Evolutionary conservation across 352 stramenopile species (phyloP), one percentile per base, ranked within the genome.

Genomic region (Globisporangium canariense): DNA sequence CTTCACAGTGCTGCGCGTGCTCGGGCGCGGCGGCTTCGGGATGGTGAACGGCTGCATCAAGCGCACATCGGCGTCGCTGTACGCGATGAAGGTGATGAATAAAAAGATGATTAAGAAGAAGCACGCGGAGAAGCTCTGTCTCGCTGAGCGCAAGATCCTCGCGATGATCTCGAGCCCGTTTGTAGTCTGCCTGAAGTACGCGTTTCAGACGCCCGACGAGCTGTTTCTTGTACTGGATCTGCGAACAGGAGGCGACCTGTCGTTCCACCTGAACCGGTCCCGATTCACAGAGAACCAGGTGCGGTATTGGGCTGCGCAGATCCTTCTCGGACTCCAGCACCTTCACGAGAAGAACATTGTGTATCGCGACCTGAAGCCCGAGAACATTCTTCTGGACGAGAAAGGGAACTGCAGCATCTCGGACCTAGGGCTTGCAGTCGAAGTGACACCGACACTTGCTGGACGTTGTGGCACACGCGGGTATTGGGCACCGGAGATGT

Each of bases 401-500:
- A 90, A 98, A 70, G 97, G 97, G 38, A 87, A 98, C 69, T 96
- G 96, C 54, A 97, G 91, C 65, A 96, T 99, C 66, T 98, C 96
- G 36, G 97, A 99, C 75, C 78, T 99, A 38, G 97, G 97, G 6
- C 79, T 99, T n/a, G 96, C 96, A 0, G 95, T 97, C 16, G 95
- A 97, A 75, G 87, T 98, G 46, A 98, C 93, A 45, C 83, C 95
- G 10, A 86, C 77, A 7, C 70, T 97, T 6, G 81, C 82, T 25
- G 85, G 85, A 3, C 79, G 85, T 14, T 91, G 85, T 32, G 85
- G 85, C 7, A 93, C 85, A 13, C 74, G 85, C 57, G 85, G 85
- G 1, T 93, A 99, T 75, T 99, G 97, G 96, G 94, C 96, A 10
- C 97, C 97, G 28, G 97, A 99, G 78, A 99, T 99, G 96, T 73